These are phyloP conservation scores for Pichia sp. DNA, from an alignment of 1,139 yeast genomes.

Conservation along the genomic window DNA sequence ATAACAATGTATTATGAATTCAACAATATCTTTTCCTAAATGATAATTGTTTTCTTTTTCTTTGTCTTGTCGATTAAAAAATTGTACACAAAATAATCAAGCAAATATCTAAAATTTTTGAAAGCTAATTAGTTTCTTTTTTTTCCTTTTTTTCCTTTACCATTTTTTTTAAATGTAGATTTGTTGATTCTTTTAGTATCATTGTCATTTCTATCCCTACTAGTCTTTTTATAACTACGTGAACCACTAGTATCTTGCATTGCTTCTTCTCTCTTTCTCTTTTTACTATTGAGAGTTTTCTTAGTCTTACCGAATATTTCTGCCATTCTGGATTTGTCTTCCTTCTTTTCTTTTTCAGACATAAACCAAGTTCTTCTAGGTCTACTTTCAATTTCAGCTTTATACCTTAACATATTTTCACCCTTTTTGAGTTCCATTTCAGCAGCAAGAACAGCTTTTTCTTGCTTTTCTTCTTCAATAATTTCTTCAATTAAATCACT, in stretches of 20 bases:
- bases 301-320: constrained; percentile 28
- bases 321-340: constrained; percentile 41
- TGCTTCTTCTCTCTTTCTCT: constrained; percentile 54
- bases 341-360: constrained; percentile 61
- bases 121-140: not conserved
- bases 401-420: constrained; percentile 71
- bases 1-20: no score
- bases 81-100: no score
- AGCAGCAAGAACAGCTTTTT: constrained; percentile 77
- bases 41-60: no score
- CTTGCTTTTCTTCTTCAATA: constrained; percentile 79
- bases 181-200: constrained; percentile 14
- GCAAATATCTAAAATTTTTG: not conserved
- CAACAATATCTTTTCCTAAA: no score
- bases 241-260: constrained; percentile 34
- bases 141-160: constrained; percentile 8
- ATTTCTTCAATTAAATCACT: constrained; percentile 63
- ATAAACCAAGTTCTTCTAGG: constrained; percentile 98
- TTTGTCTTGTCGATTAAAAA: no score
- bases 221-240: constrained; percentile 66
- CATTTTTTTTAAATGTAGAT: constrained; percentile 9
- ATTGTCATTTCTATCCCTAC: constrained; percentile 50
- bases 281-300: constrained; percentile 46
- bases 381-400: constrained; percentile 75
- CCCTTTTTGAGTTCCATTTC: constrained; percentile 89